Percentiles rank a stretch among this genome's conserved stretches.
These are phyloP conservation scores for Yamadazyma scolyti DNA, from an alignment of 805 yeast species.

Conservation along the genomic window DNA sequence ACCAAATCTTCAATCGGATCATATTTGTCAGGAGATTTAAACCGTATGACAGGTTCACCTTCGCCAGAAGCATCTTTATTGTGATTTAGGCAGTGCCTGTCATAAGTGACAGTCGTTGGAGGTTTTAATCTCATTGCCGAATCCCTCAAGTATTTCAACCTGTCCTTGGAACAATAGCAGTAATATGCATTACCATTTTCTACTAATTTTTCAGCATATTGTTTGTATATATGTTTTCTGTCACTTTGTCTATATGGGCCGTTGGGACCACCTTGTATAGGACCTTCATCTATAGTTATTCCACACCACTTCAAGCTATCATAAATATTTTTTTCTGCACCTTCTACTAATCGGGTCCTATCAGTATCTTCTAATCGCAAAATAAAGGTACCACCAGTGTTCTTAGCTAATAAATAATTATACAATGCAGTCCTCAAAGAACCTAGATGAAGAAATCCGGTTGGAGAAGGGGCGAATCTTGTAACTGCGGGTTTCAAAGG, in stretches of 20 bases:
- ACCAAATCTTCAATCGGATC: slow-evolving; percentile 68
- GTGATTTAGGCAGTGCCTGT: slow-evolving; percentile 65
- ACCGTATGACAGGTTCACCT: slow-evolving; percentile 51
- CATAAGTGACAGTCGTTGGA: slow-evolving; percentile 90
- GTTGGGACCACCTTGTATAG: slow-evolving; percentile 49
- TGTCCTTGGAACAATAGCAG: slow-evolving; percentile 80
- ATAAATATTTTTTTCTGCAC: slow-evolving; percentile 80
- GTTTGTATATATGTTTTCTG: slow-evolving; percentile 59
- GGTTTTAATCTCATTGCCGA: slow-evolving; percentile 75
- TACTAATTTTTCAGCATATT: slow-evolving; percentile 55
- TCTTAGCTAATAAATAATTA: slow-evolving; percentile 76
- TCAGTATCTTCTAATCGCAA: slow-evolving; percentile 93
- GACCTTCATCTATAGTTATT: slow-evolving; percentile 78
- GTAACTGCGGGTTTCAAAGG: slow-evolving; percentile 34
- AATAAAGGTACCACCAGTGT: slow-evolving; percentile 77
- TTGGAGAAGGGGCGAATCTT: slow-evolving; percentile 97
- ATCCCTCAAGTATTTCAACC: slow-evolving; percentile 63
- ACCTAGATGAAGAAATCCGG: slow-evolving; percentile 92
- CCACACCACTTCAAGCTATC: slow-evolving; percentile 77
- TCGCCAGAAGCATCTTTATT: slow-evolving; percentile 34
- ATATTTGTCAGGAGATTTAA: slow-evolving; percentile 71
- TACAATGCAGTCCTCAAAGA: slow-evolving; percentile 90
- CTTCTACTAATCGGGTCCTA: slow-evolving; percentile 68
- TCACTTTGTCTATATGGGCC: slow-evolving; percentile 90
- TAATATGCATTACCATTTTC: slow-evolving; percentile 74